Evolutionary conservation across 139 green algal genomes (phyloP).

Genomic region (Tetraselmis chui): DNA sequence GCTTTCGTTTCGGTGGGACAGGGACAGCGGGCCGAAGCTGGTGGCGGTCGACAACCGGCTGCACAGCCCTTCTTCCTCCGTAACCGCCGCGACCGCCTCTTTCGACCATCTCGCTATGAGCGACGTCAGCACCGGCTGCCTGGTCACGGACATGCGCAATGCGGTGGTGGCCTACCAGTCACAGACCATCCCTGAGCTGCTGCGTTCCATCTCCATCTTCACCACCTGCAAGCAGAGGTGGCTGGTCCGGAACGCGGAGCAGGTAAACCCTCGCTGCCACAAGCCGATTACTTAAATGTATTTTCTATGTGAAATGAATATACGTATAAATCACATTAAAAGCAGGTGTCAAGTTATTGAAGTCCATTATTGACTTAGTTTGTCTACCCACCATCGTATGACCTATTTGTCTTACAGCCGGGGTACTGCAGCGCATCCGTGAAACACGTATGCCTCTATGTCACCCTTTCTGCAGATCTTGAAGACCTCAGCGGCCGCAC

Average conservation of each 20-base stretch:
- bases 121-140: not conserved
- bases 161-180: constrained; percentile 6
- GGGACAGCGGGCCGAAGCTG: not conserved
- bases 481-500: constrained; percentile 27
- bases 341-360: no score
- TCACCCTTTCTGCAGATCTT: constrained; percentile 21
- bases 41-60: not conserved
- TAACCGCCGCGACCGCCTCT: not conserved
- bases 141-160: not conserved
- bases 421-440: no score
- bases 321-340: no score
- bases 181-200: constrained; percentile 34
- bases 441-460: no score
- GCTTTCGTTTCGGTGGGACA: no score
- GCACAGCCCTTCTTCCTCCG: not conserved
- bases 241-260: constrained; percentile 48
- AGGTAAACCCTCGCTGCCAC: constrained; percentile 17
- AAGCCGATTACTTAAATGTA: no score
- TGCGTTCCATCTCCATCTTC: constrained; percentile 38
- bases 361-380: no score
- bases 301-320: no score
- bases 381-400: no score
- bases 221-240: constrained; percentile 23
- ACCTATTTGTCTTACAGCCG: no score
- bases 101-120: not conserved